Evolutionary conservation across 2,329 filamentous ascomycete species (phyloP).

Genomic region (Chrysoporthe austroafricana): DNA sequence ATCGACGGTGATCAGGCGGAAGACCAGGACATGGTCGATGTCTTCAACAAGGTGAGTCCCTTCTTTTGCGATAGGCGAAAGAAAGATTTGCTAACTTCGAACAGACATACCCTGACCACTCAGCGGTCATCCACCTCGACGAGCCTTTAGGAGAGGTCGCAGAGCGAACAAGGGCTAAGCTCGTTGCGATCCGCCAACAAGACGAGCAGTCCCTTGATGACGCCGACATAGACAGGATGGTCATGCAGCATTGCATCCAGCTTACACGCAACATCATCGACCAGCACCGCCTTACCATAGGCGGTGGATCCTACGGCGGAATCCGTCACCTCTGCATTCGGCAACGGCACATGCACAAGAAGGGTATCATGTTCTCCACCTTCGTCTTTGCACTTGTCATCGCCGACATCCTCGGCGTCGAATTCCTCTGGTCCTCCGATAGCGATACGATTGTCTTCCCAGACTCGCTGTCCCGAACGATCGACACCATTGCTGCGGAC

Average conservation of each 20-base stretch:
- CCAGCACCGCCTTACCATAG: conserved; percentile 7
- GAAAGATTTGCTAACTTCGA: background rate
- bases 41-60: conserved; percentile 31
- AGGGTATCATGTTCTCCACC: conserved; percentile 44
- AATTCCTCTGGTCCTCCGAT: conserved; percentile 43
- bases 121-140: conserved; percentile 33
- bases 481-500: conserved; percentile 39
- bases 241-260: conserved; percentile 20
- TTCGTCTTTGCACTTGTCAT: conserved; percentile 41
- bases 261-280: conserved; percentile 17
- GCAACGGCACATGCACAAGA: conserved; percentile 44
- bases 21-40: conserved; percentile 37
- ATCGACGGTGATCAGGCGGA: conserved; percentile 37
- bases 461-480: conserved; percentile 35
- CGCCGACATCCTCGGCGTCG: conserved; percentile 37
- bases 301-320: background rate
- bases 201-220: conserved; percentile 10
- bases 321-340: conserved; percentile 34
- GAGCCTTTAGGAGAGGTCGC: conserved; percentile 36
- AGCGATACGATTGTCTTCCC: conserved; percentile 40
- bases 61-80: background rate
- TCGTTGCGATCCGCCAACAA: conserved; percentile 11
- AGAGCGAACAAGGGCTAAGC: conserved; percentile 30
- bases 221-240: conserved; percentile 18
- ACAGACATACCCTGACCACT: conserved; percentile 33